Percentiles rank a stretch among this genome's conserved stretches.
Conservation (phyloP, 495 filamentous ascomycete genomes). For the Lindgomyces ingoldianus region DNA sequence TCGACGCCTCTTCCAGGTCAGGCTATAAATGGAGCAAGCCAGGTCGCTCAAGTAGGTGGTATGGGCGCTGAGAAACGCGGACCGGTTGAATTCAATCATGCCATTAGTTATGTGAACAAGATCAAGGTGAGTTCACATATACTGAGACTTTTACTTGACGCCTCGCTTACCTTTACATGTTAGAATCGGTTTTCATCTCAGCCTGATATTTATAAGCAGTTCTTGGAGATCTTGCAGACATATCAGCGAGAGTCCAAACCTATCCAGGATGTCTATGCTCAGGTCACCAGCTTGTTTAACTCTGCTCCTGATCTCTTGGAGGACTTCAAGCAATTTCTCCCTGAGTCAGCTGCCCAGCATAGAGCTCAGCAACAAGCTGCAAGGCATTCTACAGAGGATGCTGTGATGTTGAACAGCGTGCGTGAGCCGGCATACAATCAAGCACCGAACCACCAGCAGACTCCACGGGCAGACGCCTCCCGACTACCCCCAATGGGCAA, state of each 20-base stretch:
- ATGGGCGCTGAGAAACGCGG: conserved; percentile 78
- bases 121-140: conserved; percentile 72
- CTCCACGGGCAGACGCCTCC: conserved; percentile 44
- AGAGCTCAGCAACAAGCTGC: conserved; percentile 64
- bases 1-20: conserved; percentile 52
- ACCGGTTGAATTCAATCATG: conserved; percentile 99
- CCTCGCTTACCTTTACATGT: background rate
- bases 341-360: conserved; percentile 90
- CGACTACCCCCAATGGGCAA: conserved; percentile 84
- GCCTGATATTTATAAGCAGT: conserved; percentile 99
- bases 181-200: conserved; percentile 91
- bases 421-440: conserved; percentile 54
- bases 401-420: conserved; percentile 61
- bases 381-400: conserved; percentile 68
- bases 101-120: conserved; percentile 99
- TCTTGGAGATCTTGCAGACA: conserved; percentile 96
- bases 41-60: conserved; percentile 54
- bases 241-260: conserved; percentile 98
- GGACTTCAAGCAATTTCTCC: conserved; percentile 98
- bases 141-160: background rate
- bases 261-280: conserved; percentile 96
- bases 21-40: conserved; percentile 46
- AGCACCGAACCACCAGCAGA: conserved; percentile 47
- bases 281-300: conserved; percentile 93
- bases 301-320: conserved; percentile 94